phyloP scores from a whole-genome alignment of 768 basidiomycete species.

The Calocera viscosa region DNA sequence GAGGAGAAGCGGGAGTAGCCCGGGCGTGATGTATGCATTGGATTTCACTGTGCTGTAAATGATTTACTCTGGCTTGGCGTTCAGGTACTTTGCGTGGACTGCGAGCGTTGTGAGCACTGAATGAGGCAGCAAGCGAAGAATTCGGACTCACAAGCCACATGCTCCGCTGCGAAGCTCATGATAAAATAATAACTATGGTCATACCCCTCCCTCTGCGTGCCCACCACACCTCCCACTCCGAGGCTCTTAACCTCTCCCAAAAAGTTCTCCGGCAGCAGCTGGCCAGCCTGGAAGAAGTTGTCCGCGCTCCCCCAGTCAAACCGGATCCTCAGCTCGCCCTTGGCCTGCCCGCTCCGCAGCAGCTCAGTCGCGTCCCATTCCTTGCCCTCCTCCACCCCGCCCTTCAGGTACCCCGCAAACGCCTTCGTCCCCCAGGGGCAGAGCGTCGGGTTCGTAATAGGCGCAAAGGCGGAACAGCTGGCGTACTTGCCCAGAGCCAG shows the following conservation, averaged over 20 bases:
- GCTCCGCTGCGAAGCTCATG: slow-evolving; percentile 79
- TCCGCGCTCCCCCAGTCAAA: slow-evolving; percentile 84
- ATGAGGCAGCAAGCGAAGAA: not conserved
- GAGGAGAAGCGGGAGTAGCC: too few relatives aligned
- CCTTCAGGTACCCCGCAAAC: slow-evolving; percentile 70
- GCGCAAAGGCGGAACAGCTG: slow-evolving; percentile 81
- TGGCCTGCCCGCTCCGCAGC: slow-evolving; percentile 38
- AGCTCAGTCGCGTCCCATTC: slow-evolving; percentile 79
- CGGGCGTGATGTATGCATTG: too few relatives aligned
- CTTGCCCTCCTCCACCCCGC: slow-evolving; percentile 64
- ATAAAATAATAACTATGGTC: slow-evolving; percentile 89
- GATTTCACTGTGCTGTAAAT: too few relatives aligned
- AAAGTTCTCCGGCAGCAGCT: slow-evolving; percentile 85
- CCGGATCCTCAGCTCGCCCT: slow-evolving; percentile 58
- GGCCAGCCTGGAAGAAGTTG: slow-evolving; percentile 70
- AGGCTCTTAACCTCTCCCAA: slow-evolving; percentile 59
- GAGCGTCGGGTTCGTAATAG: slow-evolving; percentile 72
- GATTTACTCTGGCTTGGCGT: slow-evolving; percentile 30
- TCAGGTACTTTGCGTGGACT: slow-evolving; percentile 85
- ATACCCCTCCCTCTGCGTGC: slow-evolving; percentile 70
- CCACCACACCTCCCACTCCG: slow-evolving; percentile 60
- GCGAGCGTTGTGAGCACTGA: slow-evolving; percentile 18
- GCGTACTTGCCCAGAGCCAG: slow-evolving; percentile 46
- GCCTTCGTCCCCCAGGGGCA: slow-evolving; percentile 90
- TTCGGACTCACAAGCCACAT: slow-evolving; percentile 64